Conservation (phyloP, 805 yeast genomes). For the Brettanomyces naardenensis region DNA sequence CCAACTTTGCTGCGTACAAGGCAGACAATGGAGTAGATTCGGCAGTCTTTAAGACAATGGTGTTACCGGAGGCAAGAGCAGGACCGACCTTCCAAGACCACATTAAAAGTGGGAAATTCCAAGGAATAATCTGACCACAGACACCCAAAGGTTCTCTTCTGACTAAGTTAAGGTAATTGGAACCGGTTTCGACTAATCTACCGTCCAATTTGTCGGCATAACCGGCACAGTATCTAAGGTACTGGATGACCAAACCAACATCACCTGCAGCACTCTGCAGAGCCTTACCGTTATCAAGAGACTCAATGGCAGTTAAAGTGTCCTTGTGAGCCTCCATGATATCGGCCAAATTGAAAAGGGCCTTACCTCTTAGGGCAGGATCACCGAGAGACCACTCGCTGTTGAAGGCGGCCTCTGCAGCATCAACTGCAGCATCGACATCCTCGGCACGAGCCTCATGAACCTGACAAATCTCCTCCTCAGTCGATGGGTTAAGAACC, state of each 20-base stretch:
- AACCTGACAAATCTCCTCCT: constrained; percentile 58
- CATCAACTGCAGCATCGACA: constrained; percentile 77
- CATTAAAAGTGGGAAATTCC: constrained; percentile 95
- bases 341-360: constrained; percentile 67
- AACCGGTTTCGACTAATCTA: constrained; percentile 65
- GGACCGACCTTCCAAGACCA: constrained; percentile 95
- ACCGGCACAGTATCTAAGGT: constrained; percentile 81
- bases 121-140: constrained; percentile 92
- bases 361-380: constrained; percentile 59
- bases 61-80: constrained; percentile 85
- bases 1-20: constrained; percentile 59
- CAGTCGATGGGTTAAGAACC: constrained; percentile 62
- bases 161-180: constrained; percentile 66
- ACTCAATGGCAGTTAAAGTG: constrained; percentile 69
- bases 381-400: constrained; percentile 58
- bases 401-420: constrained; percentile 74
- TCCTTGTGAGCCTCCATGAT: constrained; percentile 67
- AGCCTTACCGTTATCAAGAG: constrained; percentile 87
- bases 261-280: constrained; percentile 65
- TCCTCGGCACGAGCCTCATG: constrained; percentile 75
- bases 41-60: constrained; percentile 82
- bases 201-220: constrained; percentile 87
- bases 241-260: constrained; percentile 58
- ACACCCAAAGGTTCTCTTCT: constrained; percentile 91
- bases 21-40: constrained; percentile 91